Conservation (phyloP, 257 asterid species). For the Henckelia pumila region DNA sequence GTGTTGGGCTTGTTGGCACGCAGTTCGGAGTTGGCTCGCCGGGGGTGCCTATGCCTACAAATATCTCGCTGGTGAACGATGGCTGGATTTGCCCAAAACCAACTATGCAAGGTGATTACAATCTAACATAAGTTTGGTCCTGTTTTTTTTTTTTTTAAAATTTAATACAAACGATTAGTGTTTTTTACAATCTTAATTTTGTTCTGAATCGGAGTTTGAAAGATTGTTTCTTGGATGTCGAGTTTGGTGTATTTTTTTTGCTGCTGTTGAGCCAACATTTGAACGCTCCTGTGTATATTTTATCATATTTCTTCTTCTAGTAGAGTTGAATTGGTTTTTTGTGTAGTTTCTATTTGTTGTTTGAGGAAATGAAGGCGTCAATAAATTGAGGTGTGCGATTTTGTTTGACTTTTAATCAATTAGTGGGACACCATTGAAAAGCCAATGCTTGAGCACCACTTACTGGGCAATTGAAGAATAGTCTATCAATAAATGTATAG, state of each 20-base stretch:
- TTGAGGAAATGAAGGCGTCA: constrained; percentile 7
- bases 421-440: constrained; percentile 11
- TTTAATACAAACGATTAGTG: background rate
- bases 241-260: background rate
- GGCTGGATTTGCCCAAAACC: constrained; percentile 75
- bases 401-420: constrained; percentile 3
- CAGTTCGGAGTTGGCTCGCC: constrained; percentile 76
- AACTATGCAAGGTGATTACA: constrained; percentile 51
- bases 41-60: constrained; percentile 61
- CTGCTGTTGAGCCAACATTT: background rate
- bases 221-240: background rate
- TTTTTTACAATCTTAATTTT: too few relatives aligned
- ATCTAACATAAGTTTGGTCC: background rate
- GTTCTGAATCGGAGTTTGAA: too few relatives aligned
- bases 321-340: background rate
- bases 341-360: background rate
- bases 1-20: constrained; percentile 63
- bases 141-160: too few relatives aligned
- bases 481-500: background rate
- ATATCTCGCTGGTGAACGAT: constrained; percentile 67
- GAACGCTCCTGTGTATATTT: background rate
- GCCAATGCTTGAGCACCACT: background rate
- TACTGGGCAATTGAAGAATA: background rate
- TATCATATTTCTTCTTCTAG: background rate
- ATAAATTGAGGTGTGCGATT: constrained; percentile 1